Conservation (phyloP, 306 rosid species). For the Cucurbita moschata region DNA sequence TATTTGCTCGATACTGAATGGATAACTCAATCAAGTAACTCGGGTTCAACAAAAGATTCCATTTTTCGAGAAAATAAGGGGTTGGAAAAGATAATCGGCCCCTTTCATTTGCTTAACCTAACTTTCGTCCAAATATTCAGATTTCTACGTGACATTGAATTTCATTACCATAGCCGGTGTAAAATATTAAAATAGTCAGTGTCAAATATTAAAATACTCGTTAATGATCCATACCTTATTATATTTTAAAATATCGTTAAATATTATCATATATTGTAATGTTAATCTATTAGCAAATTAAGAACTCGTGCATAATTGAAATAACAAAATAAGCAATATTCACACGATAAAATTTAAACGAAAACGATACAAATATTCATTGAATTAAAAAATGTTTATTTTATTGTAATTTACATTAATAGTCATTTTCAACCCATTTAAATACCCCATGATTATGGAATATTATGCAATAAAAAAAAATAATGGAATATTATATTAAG, state of each 20-base stretch:
- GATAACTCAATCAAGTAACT: no score
- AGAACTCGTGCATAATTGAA: not conserved
- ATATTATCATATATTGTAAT: not conserved
- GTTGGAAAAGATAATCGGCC: no score
- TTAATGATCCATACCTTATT: no score
- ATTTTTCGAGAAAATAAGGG: no score
- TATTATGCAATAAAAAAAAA: not conserved
- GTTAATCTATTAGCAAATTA: not conserved
- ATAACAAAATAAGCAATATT: not conserved
- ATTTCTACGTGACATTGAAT: no score
- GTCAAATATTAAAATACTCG: not conserved
- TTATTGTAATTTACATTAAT: not conserved
- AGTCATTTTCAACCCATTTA: not conserved
- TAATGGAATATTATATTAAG: not conserved
- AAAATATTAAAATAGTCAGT: not conserved
- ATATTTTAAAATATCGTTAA: no score
- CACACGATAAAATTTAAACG: no score
- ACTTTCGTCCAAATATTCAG: no score
- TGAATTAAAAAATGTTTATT: not conserved
- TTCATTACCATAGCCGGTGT: not conserved
- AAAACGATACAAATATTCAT: not conserved
- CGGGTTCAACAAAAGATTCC: no score
- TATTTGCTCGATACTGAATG: no score
- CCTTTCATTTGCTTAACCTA: no score
- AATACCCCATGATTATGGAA: not conserved